Percentiles rank a stretch among this genome's conserved stretches.
phyloP scores from a whole-genome alignment of 768 basidiomycete species.

The Tulasnella sp. region DNA sequence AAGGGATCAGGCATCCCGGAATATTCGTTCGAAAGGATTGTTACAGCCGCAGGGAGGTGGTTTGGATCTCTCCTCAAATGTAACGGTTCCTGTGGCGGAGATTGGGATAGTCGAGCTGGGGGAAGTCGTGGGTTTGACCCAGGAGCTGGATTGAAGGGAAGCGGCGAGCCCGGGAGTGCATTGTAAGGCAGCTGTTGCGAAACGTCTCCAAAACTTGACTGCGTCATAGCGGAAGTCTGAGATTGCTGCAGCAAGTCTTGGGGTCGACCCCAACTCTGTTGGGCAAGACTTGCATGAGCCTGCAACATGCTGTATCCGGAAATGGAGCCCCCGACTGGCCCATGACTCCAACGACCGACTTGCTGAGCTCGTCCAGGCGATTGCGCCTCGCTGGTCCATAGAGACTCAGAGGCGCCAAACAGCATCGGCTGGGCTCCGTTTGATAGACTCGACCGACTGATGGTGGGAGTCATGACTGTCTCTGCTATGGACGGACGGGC shows the following conservation, averaged over 20 bases:
- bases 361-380: background rate
- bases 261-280: background rate
- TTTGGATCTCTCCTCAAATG: background rate
- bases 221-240: background rate
- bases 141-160: constrained; percentile 4
- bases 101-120: background rate
- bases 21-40: background rate
- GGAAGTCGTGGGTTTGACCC: background rate
- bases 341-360: background rate
- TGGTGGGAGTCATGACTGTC: background rate
- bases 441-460: constrained; percentile 1
- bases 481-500: background rate
- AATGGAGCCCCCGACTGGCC: background rate
- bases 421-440: constrained; percentile 6
- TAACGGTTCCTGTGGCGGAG: background rate
- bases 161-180: background rate
- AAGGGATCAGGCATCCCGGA: background rate
- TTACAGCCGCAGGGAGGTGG: background rate
- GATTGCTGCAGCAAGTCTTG: constrained; percentile 1
- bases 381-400: background rate
- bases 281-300: background rate
- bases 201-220: background rate
- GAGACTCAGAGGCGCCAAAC: constrained; percentile 10
- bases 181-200: background rate
- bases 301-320: constrained; percentile 8